These are phyloP conservation scores for Ustilago cynodontis DNA, from an alignment of 1,284 basidiomycete species.

Conservation along the genomic window DNA sequence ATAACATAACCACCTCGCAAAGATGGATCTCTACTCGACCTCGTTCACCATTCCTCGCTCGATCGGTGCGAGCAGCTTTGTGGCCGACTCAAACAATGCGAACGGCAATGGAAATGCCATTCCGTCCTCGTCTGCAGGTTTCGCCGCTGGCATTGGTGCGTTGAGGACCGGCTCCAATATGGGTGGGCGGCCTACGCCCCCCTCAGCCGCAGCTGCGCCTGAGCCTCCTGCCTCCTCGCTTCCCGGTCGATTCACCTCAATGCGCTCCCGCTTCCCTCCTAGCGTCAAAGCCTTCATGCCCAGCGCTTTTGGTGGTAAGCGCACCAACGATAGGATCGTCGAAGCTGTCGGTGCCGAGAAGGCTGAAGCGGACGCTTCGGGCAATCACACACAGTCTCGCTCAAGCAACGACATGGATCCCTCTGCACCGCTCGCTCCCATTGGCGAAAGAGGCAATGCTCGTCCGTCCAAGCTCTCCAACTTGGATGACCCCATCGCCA, in stretches of 20 bases:
- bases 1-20: slow-evolving; percentile 1
- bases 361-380: slow-evolving; percentile 42
- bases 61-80: slow-evolving; percentile 39
- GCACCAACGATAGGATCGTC: slow-evolving; percentile 62
- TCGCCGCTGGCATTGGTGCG: slow-evolving; percentile 13
- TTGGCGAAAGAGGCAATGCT: slow-evolving; percentile 40
- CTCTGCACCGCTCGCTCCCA: slow-evolving; percentile 33
- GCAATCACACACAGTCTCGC: slow-evolving; percentile 4
- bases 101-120: slow-evolving; percentile 17
- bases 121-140: slow-evolving; percentile 25
- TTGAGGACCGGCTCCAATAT: slow-evolving; percentile 13
- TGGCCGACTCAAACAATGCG: slow-evolving; percentile 26
- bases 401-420: slow-evolving; percentile 19
- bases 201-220: slow-evolving; percentile 24
- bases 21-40: slow-evolving; percentile 63
- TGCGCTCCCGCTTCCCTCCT: slow-evolving; percentile 65
- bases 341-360: slow-evolving; percentile 60
- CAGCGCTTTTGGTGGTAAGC: slow-evolving; percentile 63
- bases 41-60: slow-evolving; percentile 62
- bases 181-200: slow-evolving; percentile 8
- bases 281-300: slow-evolving; percentile 67
- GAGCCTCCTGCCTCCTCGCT: slow-evolving; percentile 51
- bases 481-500: slow-evolving; percentile 23
- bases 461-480: slow-evolving; percentile 36
- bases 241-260: slow-evolving; percentile 59